Base-by-base conservation (phyloP, 495 filamentous ascomycete species). In the Aspergillus heteromorphus region DNA sequence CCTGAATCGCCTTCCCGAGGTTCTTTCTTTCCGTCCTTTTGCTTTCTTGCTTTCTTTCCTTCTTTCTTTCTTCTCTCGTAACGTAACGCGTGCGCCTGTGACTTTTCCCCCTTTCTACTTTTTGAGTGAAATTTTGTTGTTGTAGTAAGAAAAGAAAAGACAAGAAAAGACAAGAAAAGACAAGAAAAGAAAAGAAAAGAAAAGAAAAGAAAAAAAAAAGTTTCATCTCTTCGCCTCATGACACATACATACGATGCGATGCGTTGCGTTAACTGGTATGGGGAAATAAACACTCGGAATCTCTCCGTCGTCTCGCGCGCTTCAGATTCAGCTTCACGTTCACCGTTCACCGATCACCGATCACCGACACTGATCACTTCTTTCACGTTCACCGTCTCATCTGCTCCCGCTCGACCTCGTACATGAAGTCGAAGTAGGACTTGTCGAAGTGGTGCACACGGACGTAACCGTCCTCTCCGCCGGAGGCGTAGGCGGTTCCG, bases 401-500 rank as follows among this genome's bases (percentile, higher is more conserved):
- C 61, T 77, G 75, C 72, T 81, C 78, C 57, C 91, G 79, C 84
- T 99, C 93, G 47, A 97, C 93, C 80, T 99, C 95, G 70, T 95
- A 99, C 79, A 85, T 84, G 75, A 99, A 99, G 68, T 97, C 93
- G 72, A 93, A 99, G 78, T 97, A 99, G 36, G 85, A 78, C 80
- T 93, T 92, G 74, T 99, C 93, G 74, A 99, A 99, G 70, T 95
- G 90, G 74, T 99, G 93, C 42, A 97, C 89, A 62, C 93, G 87
- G 40, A 99, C 93, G 75, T 99, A 99, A 61, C 93, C 93, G 76
- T 99, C 93, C 77, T 99, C 93, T 66, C 91, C 92, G 54, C 93
- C 93, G 57, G 84, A 89, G 65, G 88, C 89, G 67, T 99, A 99
- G 54, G 91, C 84, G 62, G 86, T 89, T 57, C 93, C 93, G 51